Base-by-base conservation (phyloP, 2,329 filamentous ascomycete genomes). In the Alternaria solani region DNA sequence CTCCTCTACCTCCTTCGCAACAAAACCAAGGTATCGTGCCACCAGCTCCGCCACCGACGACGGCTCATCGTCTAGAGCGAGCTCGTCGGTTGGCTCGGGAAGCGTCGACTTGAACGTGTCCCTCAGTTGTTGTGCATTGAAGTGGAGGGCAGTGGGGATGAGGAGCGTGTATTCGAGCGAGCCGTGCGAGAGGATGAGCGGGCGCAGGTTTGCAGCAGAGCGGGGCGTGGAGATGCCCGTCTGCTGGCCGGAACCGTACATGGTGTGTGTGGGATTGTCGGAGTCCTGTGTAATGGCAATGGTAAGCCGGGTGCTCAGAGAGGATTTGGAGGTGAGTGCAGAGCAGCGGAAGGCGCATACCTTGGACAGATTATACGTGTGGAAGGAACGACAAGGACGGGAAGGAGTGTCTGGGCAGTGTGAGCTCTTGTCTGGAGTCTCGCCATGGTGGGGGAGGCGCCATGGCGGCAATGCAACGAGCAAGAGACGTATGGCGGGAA, bases 11-110 rank as follows among this genome's bases (percentile, higher is more conserved):
- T 97, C 92, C 65, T 87, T 84, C 66, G 94, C 93, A 62, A 97
- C 87, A 78, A 93, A 96, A 71, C 93, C 93, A 77, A 99, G 89
- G 81, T 96, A 99, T 78, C 94, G 89, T 63, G 93, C 94, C 32
- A 99, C 93, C 62, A 99, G 86, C 83, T 99, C 95, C 44, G 92
- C 84, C 47, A 94, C 89, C 25, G 96, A 99, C 38, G 95, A 98
- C n/a, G 95, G 95, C 84, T 99, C 96, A 73, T 99, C 95, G 84
- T 99, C 96, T 78, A 94, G 93, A 63, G 95, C 96, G 66, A 98
- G 88, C 84, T 99, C 95, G 78, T 99, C 95, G 78, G 96, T 99
- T 59, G 95, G 92, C 73, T 89, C 86, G 55, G 96, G 96, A 70
- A 99, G 87, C 66, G 89, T 93, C 48, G 91, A 86, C 67, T 89